A percentile compares a stretch with the other conserved stretches of the same genome.
These are phyloP conservation scores for Leucocoprinus sp. DNA, from an alignment of 768 basidiomycete species.

Conservation along the genomic window DNA sequence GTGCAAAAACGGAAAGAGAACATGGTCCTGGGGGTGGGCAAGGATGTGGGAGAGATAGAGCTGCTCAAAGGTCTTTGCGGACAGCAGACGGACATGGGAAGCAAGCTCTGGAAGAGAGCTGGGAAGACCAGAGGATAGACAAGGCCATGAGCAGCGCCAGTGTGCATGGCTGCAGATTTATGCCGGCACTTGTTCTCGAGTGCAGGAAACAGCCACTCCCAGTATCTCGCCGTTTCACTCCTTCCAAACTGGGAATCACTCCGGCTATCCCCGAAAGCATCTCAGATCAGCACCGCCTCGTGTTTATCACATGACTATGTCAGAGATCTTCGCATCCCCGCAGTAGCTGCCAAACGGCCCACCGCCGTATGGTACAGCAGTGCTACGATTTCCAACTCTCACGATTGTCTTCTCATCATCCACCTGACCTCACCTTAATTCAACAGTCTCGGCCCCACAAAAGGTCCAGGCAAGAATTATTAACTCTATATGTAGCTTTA, in stretches of 20 bases:
- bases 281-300: slow-evolving; percentile 11
- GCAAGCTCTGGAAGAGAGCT: slow-evolving; percentile 15
- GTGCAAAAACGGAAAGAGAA: slow-evolving; percentile 86
- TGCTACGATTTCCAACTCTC: too few relatives aligned
- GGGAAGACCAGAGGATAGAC: slow-evolving; percentile 19
- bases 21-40: slow-evolving; percentile 68
- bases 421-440: slow-evolving; percentile 6
- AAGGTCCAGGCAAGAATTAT: not conserved
- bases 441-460: too few relatives aligned
- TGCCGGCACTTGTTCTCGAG: not conserved
- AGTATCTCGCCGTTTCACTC: slow-evolving; percentile 6
- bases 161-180: not conserved
- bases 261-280: slow-evolving; percentile 7
- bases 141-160: slow-evolving; percentile 17
- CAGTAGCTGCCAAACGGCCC: too few relatives aligned
- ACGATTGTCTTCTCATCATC: slow-evolving; percentile 9
- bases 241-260: slow-evolving; percentile 6
- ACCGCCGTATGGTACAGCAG: not conserved
- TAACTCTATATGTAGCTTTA: too few relatives aligned
- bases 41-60: slow-evolving; percentile 58
- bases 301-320: slow-evolving; percentile 7
- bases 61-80: slow-evolving; percentile 42
- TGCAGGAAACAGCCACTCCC: not conserved
- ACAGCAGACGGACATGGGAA: slow-evolving; percentile 24
- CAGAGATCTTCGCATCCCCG: not conserved